Conservation (phyloP, 768 basidiomycete genomes). For the Xerocomus potaroensis region DNA sequence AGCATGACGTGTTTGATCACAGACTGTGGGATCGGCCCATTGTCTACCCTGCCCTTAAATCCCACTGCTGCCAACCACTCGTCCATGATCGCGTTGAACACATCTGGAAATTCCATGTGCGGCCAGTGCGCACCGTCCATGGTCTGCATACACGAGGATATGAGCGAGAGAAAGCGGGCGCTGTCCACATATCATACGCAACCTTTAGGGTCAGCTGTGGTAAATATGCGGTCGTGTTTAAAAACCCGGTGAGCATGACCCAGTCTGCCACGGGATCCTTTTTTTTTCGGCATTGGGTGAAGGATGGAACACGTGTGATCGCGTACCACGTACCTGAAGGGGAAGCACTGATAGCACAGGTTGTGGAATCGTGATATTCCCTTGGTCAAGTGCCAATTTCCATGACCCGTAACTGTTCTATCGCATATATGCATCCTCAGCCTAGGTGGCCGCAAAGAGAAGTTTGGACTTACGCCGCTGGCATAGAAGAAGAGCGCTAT, state of each 20-base stretch:
- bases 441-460: neutral
- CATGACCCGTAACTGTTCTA: constrained; percentile 40
- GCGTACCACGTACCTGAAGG: constrained; percentile 31
- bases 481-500: constrained; percentile 67
- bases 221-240: constrained; percentile 29
- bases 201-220: constrained; percentile 34
- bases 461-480: constrained; percentile 35
- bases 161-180: too few species aligned
- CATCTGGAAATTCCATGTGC: constrained; percentile 54
- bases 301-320: neutral
- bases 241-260: constrained; percentile 26
- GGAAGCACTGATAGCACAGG: constrained; percentile 40
- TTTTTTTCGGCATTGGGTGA: neutral
- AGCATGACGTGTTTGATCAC: neutral
- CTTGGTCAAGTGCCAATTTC: constrained; percentile 36
- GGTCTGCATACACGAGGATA: constrained; percentile 30
- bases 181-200: constrained; percentile 28
- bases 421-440: constrained; percentile 1
- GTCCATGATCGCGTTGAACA: constrained; percentile 48
- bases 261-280: constrained; percentile 47
- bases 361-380: constrained; percentile 40
- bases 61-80: constrained; percentile 43
- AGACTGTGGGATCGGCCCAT: neutral
- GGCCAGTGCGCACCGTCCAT: constrained; percentile 62
- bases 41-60: neutral